A percentile compares a stretch with the other conserved stretches of the same genome.
These are phyloP conservation scores for Botrytis elliptica DNA, from an alignment of 2,329 filamentous ascomycete genomes.

Conservation along the genomic window DNA sequence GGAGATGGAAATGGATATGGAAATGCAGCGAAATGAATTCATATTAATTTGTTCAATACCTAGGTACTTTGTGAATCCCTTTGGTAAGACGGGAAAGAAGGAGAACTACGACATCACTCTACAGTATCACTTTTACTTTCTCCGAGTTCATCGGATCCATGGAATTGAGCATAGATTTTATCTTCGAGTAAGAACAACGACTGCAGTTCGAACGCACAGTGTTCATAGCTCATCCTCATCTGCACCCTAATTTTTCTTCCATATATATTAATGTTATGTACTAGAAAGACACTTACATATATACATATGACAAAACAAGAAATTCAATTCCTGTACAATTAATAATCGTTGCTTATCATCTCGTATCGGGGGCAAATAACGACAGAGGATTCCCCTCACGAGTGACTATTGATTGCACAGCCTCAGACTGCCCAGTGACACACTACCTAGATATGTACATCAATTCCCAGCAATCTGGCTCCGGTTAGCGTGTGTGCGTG, in stretches of 20 bases:
- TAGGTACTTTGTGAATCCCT: neutral
- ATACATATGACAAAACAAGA: neutral
- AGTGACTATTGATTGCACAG: neutral
- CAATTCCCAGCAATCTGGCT: neutral
- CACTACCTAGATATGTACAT: neutral
- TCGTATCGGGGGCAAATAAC: neutral
- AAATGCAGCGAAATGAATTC: neutral
- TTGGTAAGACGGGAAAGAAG: neutral
- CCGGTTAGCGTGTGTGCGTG: neutral
- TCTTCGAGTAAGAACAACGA: neutral
- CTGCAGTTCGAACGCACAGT: neutral
- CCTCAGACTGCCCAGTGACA: neutral
- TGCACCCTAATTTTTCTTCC: neutral
- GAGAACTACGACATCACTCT: neutral
- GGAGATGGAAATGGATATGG: too few species aligned
- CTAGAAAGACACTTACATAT: neutral
- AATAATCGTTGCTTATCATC: neutral
- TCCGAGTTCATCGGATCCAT: neutral
- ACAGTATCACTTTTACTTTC: neutral
- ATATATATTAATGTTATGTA: neutral
- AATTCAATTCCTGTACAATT: neutral
- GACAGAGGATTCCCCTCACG: neutral
- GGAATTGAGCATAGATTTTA: neutral
- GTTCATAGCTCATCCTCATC: neutral
- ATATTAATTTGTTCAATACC: neutral